Percentiles rank a stretch among this genome's conserved stretches.
These are phyloP conservation scores for Hirschfeldia incana DNA, from an alignment of 345 rosid species.

Conservation along the genomic window DNA sequence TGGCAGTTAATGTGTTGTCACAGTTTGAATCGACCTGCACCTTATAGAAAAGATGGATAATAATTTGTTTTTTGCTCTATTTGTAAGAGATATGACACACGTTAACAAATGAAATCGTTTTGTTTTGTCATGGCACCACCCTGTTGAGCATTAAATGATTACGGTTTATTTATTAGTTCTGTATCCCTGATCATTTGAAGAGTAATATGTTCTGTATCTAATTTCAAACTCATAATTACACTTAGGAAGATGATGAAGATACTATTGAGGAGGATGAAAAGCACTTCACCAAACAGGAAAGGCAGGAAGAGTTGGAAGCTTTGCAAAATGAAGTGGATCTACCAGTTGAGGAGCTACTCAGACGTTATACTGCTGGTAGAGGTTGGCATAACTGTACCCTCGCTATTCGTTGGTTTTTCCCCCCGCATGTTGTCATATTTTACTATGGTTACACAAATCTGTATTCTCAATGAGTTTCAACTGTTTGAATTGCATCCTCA, in stretches of 20 bases:
- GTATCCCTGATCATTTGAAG: conserved; percentile 4
- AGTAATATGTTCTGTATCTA: conserved; percentile 20
- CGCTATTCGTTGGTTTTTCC: not conserved
- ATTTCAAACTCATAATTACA: conserved; percentile 27
- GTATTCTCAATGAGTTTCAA: conserved; percentile 10
- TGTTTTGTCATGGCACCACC: not conserved
- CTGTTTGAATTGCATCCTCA: conserved; percentile 32
- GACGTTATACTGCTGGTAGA: conserved; percentile 53
- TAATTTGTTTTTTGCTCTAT: conserved; percentile 1
- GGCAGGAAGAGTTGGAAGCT: conserved; percentile 90
- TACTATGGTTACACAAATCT: not conserved
- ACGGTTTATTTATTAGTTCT: not conserved
- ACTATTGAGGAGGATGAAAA: conserved; percentile 96
- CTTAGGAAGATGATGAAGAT: conserved; percentile 98
- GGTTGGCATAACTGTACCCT: conserved; percentile 46
- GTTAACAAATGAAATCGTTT: not conserved
- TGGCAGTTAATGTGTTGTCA: conserved; percentile 1
- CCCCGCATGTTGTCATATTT: not conserved
- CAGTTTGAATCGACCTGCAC: conserved; percentile 21
- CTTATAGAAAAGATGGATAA: not conserved
- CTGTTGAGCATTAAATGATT: not conserved
- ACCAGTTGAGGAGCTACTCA: conserved; percentile 87
- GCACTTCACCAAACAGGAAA: conserved; percentile 76
- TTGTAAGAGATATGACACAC: conserved; percentile 1
- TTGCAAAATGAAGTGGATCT: conserved; percentile 75